phyloP scores from a whole-genome alignment of 2,329 filamentous ascomycete genomes.

The Ophiocordyceps robertsii region DNA sequence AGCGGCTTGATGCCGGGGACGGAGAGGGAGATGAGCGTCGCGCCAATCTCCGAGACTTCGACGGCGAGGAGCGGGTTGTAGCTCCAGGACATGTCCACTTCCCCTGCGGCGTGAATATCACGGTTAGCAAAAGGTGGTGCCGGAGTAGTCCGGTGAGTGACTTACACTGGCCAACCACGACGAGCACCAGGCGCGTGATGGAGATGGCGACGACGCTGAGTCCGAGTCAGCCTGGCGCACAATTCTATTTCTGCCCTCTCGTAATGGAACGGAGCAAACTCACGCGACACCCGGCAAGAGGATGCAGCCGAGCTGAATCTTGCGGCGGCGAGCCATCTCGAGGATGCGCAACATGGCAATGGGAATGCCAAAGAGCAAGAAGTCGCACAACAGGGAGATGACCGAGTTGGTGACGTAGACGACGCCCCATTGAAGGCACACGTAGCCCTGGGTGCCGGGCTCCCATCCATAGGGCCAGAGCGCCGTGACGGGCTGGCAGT shows the following conservation, averaged over 20 bases:
- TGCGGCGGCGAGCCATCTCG: slow-evolving; percentile 27
- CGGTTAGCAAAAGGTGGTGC: neutral
- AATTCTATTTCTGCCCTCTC: no score
- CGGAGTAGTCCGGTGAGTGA: neutral
- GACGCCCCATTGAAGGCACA: slow-evolving; percentile 33
- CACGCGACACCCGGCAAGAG: slow-evolving; percentile 34
- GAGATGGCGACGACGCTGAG: slow-evolving; percentile 34
- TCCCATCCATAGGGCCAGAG: slow-evolving; percentile 39
- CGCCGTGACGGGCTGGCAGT: slow-evolving; percentile 35
- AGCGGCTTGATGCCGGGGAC: slow-evolving; percentile 35
- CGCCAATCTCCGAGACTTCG: slow-evolving; percentile 35
- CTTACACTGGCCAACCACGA: slow-evolving; percentile 28
- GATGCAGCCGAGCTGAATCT: slow-evolving; percentile 32
- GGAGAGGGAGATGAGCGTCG: slow-evolving; percentile 35
- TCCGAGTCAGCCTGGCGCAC: no score
- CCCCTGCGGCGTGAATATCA: slow-evolving; percentile 8
- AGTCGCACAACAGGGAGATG: slow-evolving; percentile 33
- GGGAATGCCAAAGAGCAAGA: slow-evolving; percentile 36
- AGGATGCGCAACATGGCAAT: slow-evolving; percentile 31
- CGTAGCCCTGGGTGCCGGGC: slow-evolving; percentile 21
- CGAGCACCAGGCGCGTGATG: slow-evolving; percentile 29
- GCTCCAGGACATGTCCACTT: slow-evolving; percentile 32
- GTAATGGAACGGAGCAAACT: slow-evolving; percentile 9
- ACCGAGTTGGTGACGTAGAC: slow-evolving; percentile 35
- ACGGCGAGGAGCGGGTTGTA: slow-evolving; percentile 36